A percentile compares a stretch with the other conserved stretches of the same genome.
These are phyloP conservation scores for Globisporangium okanoganense DNA, from an alignment of 352 stramenopile species.

Conservation along the genomic window DNA sequence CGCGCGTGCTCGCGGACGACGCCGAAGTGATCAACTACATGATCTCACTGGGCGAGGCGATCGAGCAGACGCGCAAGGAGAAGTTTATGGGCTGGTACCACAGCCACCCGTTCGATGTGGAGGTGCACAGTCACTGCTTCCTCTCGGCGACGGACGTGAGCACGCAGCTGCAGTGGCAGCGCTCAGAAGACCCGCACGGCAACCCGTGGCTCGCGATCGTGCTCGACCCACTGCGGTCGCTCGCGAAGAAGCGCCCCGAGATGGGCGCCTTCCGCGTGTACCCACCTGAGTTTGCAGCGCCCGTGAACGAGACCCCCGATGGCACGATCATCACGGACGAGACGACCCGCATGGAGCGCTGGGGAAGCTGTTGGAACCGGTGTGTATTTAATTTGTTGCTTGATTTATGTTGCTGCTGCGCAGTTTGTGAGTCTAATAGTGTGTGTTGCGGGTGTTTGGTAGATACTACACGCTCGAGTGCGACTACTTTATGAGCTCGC, in stretches of 20 bases:
- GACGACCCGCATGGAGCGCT: conserved; percentile 91
- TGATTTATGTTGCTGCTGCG: neutral
- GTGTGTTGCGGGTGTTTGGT: neutral
- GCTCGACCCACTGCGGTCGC: conserved; percentile 94
- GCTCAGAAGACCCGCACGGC: conserved; percentile 93
- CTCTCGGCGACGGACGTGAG: conserved; percentile 96
- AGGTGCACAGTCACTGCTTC: conserved; percentile 96
- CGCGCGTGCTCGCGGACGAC: conserved; percentile 95
- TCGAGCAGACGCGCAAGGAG: conserved; percentile 94
- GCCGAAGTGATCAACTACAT: conserved; percentile 99
- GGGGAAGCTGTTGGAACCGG: conserved; percentile 95
- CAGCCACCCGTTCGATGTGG: conserved; percentile 98
- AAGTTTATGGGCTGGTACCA: conserved; percentile 99
- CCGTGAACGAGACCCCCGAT: conserved; percentile 94
- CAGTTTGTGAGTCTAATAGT: neutral
- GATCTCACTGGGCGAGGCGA: conserved; percentile 95
- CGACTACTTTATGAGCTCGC: conserved; percentile 96
- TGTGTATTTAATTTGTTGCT: conserved; percentile 21
- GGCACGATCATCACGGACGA: conserved; percentile 93
- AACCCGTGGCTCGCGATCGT: conserved; percentile 98
- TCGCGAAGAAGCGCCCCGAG: conserved; percentile 92
- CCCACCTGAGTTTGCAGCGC: conserved; percentile 93
- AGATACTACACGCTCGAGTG: conserved; percentile 94
- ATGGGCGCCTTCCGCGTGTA: conserved; percentile 98
- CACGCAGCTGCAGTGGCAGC: conserved; percentile 98